These are phyloP conservation scores for Mayamaea pseudoterrestris DNA, from an alignment of 108 stramenopile species.

Conservation along the genomic window DNA sequence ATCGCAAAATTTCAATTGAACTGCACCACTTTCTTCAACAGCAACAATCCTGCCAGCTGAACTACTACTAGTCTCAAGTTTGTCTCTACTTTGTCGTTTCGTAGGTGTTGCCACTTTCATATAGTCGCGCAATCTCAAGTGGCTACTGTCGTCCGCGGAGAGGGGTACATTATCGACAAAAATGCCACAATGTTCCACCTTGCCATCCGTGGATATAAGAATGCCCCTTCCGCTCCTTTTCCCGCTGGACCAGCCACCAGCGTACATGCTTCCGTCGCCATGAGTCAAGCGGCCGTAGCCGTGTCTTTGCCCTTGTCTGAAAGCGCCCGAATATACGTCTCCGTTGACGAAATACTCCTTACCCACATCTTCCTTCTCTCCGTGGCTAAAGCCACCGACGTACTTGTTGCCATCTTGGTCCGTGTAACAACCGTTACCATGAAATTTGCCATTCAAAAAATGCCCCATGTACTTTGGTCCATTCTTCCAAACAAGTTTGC, in stretches of 20 bases:
- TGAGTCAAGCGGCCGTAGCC: slow-evolving; percentile 36
- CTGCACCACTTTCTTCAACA: no score
- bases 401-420: slow-evolving; percentile 24
- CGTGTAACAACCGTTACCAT: slow-evolving; percentile 27
- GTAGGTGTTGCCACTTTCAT: no score
- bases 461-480: slow-evolving; percentile 29
- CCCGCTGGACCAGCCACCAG: slow-evolving; percentile 26
- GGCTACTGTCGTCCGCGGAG: no score
- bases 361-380: slow-evolving; percentile 24
- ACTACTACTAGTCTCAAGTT: no score
- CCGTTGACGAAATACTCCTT: slow-evolving; percentile 21
- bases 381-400: slow-evolving; percentile 25
- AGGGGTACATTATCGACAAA: background rate
- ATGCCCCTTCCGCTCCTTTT: slow-evolving; percentile 25
- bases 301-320: slow-evolving; percentile 23
- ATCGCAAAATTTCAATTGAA: no score
- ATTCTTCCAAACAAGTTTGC: slow-evolving; percentile 31
- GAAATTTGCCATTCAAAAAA: slow-evolving; percentile 24
- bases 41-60: no score
- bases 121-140: no score
- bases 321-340: slow-evolving; percentile 27
- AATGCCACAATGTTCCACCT: slow-evolving; percentile 4
- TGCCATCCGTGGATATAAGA: slow-evolving; percentile 3
- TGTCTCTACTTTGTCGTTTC: no score
- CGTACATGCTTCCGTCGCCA: slow-evolving; percentile 26